Base-by-base conservation (phyloP, 1,139 yeast genomes). In the Yueomyces sp. region DNA sequence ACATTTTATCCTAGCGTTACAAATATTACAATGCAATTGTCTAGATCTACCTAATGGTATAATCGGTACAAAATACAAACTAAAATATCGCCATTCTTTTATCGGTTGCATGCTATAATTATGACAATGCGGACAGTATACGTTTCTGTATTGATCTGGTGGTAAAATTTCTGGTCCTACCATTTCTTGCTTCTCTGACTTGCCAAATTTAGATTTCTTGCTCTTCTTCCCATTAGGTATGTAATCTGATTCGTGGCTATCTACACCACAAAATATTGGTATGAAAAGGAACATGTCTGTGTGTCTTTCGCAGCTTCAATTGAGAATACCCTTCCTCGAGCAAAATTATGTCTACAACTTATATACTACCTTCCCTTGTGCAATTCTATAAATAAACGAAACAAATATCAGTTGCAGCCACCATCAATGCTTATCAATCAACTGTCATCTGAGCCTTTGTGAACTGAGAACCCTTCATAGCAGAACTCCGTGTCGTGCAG, bases 1-100 rank as follows among this genome's bases (percentile, higher is more conserved):
- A 36, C 69, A 65, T 41, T 63, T 66, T 50, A 70, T 75, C 33
- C 66, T 51, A 74, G 75, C 70, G 36, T 64, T 59, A 49, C 76
- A 71, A 8, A 67, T 66, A 11, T 62, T 56, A 44, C 76, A 71
- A 29, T 55, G 60, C 36, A 71, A 52, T 41, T 66, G 70, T 45
- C 66, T 67, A 3, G 73, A 73, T 70, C 72, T 70, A 44, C 60
- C 62, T 5, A 70, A 49, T 1, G 76, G 76, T 3, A 72, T 56
- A 26, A 72, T 40, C 1, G 77, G 77, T 4, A 72, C 54, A 43
- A 64, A 72, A 60, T 72, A 72, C 27, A 72, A 44, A 0, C 73
- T 62, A 47, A 72, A 62, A 48, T 72, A 72, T 51, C 70, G 70
- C 39, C 67, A 65, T 41, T 68, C 57, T 48, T 70, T 69, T 8